Conservation (phyloP, 2,329 filamentous ascomycete genomes). For the Diaporthe amygdali region DNA sequence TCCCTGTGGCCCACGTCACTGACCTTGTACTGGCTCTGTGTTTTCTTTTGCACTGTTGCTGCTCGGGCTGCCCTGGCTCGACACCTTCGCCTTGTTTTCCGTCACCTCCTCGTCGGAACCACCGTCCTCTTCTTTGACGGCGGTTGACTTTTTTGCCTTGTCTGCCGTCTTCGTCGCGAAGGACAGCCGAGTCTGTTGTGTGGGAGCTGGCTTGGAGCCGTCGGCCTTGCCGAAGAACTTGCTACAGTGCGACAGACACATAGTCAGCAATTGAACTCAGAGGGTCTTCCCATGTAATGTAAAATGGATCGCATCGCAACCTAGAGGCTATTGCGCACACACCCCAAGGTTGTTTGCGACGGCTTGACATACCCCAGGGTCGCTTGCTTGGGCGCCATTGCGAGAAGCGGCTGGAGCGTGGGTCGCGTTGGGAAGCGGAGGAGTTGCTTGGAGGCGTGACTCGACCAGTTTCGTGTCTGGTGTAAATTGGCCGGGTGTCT, state of each 20-base stretch:
- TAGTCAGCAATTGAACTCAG: conserved; percentile 9
- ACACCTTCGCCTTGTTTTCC: conserved; percentile 32
- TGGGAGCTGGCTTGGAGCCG: conserved; percentile 62
- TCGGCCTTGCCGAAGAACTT: conserved; percentile 82
- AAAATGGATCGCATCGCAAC: neutral
- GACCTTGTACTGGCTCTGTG: conserved; percentile 44
- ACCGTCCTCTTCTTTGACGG: conserved; percentile 36
- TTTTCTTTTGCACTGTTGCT: conserved; percentile 43
- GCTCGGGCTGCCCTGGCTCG: conserved; percentile 28
- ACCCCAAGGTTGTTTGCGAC: conserved; percentile 77
- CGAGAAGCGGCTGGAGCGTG: conserved; percentile 26
- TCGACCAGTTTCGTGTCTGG: neutral
- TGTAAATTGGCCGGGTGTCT: neutral
- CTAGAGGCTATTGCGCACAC: conserved; percentile 39
- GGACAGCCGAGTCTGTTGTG: conserved; percentile 79
- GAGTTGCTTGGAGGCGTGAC: conserved; percentile 27
- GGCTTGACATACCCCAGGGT: conserved; percentile 87
- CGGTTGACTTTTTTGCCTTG: conserved; percentile 43
- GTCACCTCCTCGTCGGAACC: conserved; percentile 24
- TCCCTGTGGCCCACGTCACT: conserved; percentile 20
- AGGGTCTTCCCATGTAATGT: neutral
- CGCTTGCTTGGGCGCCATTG: conserved; percentile 71
- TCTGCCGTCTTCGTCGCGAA: conserved; percentile 67
- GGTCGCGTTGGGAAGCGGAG: conserved; percentile 30
- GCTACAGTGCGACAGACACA: conserved; percentile 50